phyloP scores from a whole-genome alignment of 176 grass and related monocot species.

The bread wheat (Triticum aestivum) region DNA sequence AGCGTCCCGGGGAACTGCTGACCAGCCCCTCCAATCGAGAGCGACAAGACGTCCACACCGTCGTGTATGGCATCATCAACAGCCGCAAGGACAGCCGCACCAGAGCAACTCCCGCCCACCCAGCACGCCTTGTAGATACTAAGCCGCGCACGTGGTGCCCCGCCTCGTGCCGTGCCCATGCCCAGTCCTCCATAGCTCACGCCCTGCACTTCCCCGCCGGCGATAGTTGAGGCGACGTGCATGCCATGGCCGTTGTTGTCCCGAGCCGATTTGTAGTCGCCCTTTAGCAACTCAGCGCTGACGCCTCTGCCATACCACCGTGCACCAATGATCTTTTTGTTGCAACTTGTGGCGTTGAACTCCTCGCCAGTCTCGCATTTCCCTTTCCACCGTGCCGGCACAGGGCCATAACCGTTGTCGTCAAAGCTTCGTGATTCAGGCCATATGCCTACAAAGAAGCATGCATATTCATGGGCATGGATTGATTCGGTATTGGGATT shows the following conservation, averaged over 20 bases:
- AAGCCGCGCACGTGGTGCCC: slow-evolving; percentile 45
- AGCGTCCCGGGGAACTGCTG: background rate
- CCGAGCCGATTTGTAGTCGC: slow-evolving; percentile 39
- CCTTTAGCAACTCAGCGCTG: background rate
- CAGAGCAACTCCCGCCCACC: background rate
- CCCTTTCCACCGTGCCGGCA: slow-evolving; percentile 43
- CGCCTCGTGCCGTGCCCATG: slow-evolving; percentile 37
- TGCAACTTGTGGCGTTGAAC: slow-evolving; percentile 41
- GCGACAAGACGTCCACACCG: slow-evolving; percentile 59
- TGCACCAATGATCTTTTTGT: slow-evolving; percentile 55
- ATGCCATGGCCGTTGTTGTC: slow-evolving; percentile 36
- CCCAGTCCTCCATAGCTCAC: slow-evolving; percentile 31
- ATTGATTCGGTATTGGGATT: background rate
- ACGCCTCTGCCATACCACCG: slow-evolving; percentile 34
- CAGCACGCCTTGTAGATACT: slow-evolving; percentile 52
- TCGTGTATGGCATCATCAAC: slow-evolving; percentile 65
- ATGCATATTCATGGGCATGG: background rate
- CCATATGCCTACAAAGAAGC: slow-evolving; percentile 37
- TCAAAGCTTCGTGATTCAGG: slow-evolving; percentile 66
- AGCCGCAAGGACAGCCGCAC: background rate
- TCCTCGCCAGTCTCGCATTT: slow-evolving; percentile 28
- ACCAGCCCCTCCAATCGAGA: background rate
- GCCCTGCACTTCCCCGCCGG: slow-evolving; percentile 18
- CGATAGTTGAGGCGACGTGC: slow-evolving; percentile 49
- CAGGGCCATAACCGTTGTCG: slow-evolving; percentile 38